Evolutionary conservation across 1,284 basidiomycete species (phyloP).

Genomic region (Neonothopanus nambi): DNA sequence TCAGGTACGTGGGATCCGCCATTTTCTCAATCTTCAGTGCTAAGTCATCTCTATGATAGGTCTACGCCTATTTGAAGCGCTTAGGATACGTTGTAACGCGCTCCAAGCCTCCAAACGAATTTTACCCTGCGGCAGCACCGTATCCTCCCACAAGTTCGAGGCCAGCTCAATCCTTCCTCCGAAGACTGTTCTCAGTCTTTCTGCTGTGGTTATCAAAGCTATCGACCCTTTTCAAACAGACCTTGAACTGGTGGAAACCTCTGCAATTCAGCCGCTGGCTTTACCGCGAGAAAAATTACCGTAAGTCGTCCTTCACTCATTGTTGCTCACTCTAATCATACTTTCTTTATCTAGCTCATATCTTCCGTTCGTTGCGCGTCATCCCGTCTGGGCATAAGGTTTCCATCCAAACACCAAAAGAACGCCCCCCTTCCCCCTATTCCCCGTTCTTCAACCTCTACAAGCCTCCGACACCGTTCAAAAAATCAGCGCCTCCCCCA

Average conservation of each 20-base stretch:
- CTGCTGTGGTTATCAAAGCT: slow-evolving; percentile 26
- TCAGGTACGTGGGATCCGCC: too few relatives aligned
- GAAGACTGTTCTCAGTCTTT: slow-evolving; percentile 33
- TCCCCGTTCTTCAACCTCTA: slow-evolving; percentile 89
- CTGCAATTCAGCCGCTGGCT: slow-evolving; percentile 46
- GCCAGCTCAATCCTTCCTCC: slow-evolving; percentile 14
- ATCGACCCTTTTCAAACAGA: slow-evolving; percentile 28
- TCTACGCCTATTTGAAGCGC: slow-evolving; percentile 90
- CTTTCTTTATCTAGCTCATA: slow-evolving; percentile 37
- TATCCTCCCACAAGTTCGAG: slow-evolving; percentile 16
- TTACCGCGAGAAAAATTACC: slow-evolving; percentile 45
- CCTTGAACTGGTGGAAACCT: slow-evolving; percentile 65
- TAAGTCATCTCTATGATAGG: too few relatives aligned
- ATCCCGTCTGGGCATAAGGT: slow-evolving; percentile 65
- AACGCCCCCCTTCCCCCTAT: slow-evolving; percentile 58
- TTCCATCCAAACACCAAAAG: slow-evolving; percentile 32
- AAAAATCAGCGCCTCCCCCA: slow-evolving; percentile 73
- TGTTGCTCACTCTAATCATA: not conserved
- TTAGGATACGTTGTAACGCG: slow-evolving; percentile 90
- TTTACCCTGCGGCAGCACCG: slow-evolving; percentile 57
- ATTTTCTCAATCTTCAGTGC: too few relatives aligned
- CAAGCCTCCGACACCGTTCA: slow-evolving; percentile 85
- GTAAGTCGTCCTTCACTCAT: slow-evolving; percentile 34
- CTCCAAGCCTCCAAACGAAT: slow-evolving; percentile 56
- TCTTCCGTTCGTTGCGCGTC: slow-evolving; percentile 78